Evolutionary conservation across 2,329 filamentous ascomycete genomes (phyloP), one percentile per base, ranked within the genome.

Genomic region (Bipolaris sorokiniana): DNA sequence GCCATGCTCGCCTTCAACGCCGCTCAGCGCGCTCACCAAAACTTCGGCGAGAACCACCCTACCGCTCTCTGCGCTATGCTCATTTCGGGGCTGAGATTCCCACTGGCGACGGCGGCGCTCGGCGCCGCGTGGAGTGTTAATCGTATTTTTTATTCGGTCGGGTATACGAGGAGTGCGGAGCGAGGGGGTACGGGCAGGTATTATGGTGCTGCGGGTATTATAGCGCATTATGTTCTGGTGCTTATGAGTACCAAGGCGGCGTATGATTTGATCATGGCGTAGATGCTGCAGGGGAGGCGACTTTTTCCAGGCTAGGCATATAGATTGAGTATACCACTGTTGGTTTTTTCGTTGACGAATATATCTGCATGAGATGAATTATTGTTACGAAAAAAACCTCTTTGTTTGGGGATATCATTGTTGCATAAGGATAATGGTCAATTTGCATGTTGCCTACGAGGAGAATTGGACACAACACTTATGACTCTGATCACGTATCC

Each of bases 31-130:
- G 67, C 68, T 2, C 84, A 86, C 77, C 78, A 79, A 68, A 87
- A 88, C 74, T 86, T 82, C 75, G 75, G 83, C 63, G 86, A 88
- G 76, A 85, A 86, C 72, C 79, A 83, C 59, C 67, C 81, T 2
- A 78, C 80, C 52, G 80, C 81, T 4, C 78, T 85, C 44, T 75
- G 81, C 23, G 79, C 79, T 46, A 77, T 84, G 67, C 75, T 87
- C 16, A 77, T 87, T 51, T 78, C 81, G 0, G 86, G 85, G 2
- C 64, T 87, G 51, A 76, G 76, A 59, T 86, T 82, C 70, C 86
- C 86, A 0, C 66, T 77, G 26, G 72, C 79, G 3, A 75, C 81
- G 2, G 75, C 81, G 0, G 74, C 72, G 3, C 59, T 85, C 46
- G 83, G 83, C 7, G 72, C 72, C 0, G 69, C 72, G 2, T 88